Conservation (phyloP, 2,329 filamentous ascomycete species). For the Huntiella moniliformis region DNA sequence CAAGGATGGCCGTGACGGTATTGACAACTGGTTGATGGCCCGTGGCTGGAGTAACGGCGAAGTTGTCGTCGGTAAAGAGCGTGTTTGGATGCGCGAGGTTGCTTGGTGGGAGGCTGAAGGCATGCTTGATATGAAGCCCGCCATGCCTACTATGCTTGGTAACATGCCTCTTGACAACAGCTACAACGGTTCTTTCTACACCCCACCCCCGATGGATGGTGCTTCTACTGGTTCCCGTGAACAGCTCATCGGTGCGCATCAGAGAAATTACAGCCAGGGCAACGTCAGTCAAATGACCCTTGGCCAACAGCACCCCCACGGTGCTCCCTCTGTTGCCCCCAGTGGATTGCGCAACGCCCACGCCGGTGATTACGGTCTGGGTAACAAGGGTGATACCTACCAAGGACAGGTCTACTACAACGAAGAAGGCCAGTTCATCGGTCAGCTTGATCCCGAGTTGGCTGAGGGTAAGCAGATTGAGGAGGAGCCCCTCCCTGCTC, state of each 20-base stretch:
- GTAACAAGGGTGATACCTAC: slow-evolving; percentile 63
- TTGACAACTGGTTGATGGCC: slow-evolving; percentile 85
- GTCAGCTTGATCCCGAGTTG: slow-evolving; percentile 56
- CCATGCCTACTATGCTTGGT: slow-evolving; percentile 16
- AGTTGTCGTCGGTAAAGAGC: slow-evolving; percentile 74
- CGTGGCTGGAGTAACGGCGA: slow-evolving; percentile 97
- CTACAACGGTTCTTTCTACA: slow-evolving; percentile 47
- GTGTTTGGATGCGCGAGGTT: slow-evolving; percentile 84
- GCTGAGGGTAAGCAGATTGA: slow-evolving; percentile 60
- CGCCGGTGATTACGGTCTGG: slow-evolving; percentile 75
- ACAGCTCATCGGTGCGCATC: slow-evolving; percentile 40
- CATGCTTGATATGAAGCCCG: slow-evolving; percentile 76
- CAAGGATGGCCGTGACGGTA: slow-evolving; percentile 73
- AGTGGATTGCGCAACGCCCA: slow-evolving; percentile 36
- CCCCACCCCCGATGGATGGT: slow-evolving; percentile 51
- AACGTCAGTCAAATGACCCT: slow-evolving; percentile 36
- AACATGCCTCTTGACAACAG: slow-evolving; percentile 35
- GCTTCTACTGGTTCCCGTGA: slow-evolving; percentile 52
- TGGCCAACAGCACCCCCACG: slow-evolving; percentile 17
- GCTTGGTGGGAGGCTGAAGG: slow-evolving; percentile 97
- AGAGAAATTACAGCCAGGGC: slow-evolving; percentile 36
- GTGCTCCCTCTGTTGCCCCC: slow-evolving; percentile 40
- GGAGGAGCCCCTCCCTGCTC: slow-evolving; percentile 41
- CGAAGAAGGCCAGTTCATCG: slow-evolving; percentile 46
- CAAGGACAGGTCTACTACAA: slow-evolving; percentile 60